Conservation (phyloP, 441 rosid genomes). For the Pelargonium cotyledonis region DNA sequence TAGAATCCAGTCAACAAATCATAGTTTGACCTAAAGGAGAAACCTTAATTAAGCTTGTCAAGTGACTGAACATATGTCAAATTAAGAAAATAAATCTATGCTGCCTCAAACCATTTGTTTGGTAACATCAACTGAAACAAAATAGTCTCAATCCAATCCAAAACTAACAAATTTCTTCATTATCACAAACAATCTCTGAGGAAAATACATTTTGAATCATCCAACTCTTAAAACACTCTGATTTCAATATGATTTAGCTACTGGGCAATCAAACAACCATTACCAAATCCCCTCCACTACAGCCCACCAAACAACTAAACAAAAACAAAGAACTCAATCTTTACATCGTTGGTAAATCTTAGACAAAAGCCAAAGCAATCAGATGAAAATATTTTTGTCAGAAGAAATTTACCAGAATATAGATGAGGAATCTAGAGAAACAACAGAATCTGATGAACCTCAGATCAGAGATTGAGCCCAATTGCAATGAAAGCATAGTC, state of each 20-base stretch:
- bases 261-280: not conserved
- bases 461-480: slow-evolving; percentile 52
- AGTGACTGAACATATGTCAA: not conserved
- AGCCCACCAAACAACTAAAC: not conserved
- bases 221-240: not conserved
- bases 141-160: not conserved
- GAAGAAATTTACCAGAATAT: slow-evolving; percentile 31
- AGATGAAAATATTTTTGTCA: not conserved
- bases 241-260: not conserved
- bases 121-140: no score
- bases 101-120: not conserved
- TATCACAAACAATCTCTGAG: not conserved
- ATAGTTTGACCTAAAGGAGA: not conserved
- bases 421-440: slow-evolving; percentile 27
- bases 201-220: not conserved
- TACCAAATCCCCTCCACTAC: not conserved
- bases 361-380: not conserved
- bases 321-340: not conserved
- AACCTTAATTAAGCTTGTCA: not conserved
- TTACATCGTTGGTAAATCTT: not conserved
- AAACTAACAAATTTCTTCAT: not conserved
- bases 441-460: slow-evolving; percentile 32
- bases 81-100: not conserved
- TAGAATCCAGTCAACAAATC: not conserved
- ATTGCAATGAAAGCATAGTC: slow-evolving; percentile 1